Base-by-base conservation (phyloP, 345 rosid genomes). In the Gossypium bickii region DNA sequence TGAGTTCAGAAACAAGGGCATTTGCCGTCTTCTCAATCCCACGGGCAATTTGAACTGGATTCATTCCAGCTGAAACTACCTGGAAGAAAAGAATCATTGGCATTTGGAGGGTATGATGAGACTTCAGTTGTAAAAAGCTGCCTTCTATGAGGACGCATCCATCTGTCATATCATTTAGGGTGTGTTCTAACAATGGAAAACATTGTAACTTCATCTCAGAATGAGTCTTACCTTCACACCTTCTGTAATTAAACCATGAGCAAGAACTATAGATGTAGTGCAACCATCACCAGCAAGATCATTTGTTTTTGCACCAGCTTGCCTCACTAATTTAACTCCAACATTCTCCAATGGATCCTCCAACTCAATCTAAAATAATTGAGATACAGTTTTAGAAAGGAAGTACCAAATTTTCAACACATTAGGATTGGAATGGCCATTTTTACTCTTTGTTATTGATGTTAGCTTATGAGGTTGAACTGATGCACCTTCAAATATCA, bases 231-330 rank as follows among this genome's bases (percentile, higher is more conserved):
- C 94, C 94, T 94, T 94, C 34, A 84, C 78, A 66, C 98, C 97
- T 83, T 92, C 98, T 7, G 90, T 80, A 65, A 92, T 92, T 74
- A 92, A 85, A 77, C 97, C 98, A 81, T 87, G 93, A 74, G 97
- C 94, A 80, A 94, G 98, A 74, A 94, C 15, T 74, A 94, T 83
- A 73, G 98, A 89, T 43, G 98, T 92, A 38, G 95, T 92, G 70
- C 95, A 94, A 74, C 98, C 98, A 85, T 94, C 97, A 79, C 97
- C 97, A 0, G 95, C 98, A 74, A 88, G 94, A 56, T 90, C 91
- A 85, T 92, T 94, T 75, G 97, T 94, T 81, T 84, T 94, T 22
- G 97, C 97, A 77, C 97, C 98, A 6, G 98, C 95, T 85, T 92
- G 98, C 81, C 98, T 92, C 82, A 92, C 94, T 87, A 94, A 81